Base-by-base conservation (phyloP, 768 basidiomycete species). In the Dentipellis fragilis region DNA sequence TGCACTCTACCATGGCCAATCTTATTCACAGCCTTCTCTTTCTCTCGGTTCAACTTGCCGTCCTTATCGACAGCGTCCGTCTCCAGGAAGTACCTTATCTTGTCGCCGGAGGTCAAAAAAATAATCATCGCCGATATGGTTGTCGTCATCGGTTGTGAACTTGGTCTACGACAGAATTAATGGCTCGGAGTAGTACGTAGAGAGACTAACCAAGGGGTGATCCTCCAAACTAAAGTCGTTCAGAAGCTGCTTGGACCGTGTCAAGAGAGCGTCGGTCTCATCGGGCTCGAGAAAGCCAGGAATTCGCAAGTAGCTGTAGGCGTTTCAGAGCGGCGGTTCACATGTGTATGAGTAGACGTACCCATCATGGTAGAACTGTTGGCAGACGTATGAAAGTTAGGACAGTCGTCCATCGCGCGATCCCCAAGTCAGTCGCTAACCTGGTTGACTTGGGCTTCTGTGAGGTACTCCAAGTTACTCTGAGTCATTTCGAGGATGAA, bases 81-180 rank as follows among this genome's bases (percentile, higher is more conserved):
- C 66, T 98, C 96, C 46, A 99, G 74, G 69, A 99, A 98, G 69
- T 85, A 98, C 6, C 89, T 84, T 57, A 98, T 90, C 76, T 96
- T 96, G 69, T 97, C 92, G 2, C 92, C 91, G 1, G 91, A 93
- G 34, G 73, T 79, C 49, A 99, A 73, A 65, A 65, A 99, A 99
- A 69, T 98, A 98, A 35, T 91, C 83, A 65, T 98, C 93, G 0
- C 93, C 93, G 22, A 92, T 77, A 62, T 93, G 89, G 53, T 84
- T 75, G 56, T 80, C 73, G 57, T 89, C 84, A 19, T 78, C 78
- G 0, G 93, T 93, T 14, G 87, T 89, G 70, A 99, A 99, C 65
- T 83, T 88, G 11, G 93, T 98, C 93, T 93, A 55, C 10, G 16
- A n/a, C 10, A 23, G 39, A 34, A 37, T 42, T 11, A 45, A 39